Evolutionary conservation across 176 grass and related monocot genomes (phyloP), one percentile per base, ranked within the genome.

Genomic region (Raddia guianensis): DNA sequence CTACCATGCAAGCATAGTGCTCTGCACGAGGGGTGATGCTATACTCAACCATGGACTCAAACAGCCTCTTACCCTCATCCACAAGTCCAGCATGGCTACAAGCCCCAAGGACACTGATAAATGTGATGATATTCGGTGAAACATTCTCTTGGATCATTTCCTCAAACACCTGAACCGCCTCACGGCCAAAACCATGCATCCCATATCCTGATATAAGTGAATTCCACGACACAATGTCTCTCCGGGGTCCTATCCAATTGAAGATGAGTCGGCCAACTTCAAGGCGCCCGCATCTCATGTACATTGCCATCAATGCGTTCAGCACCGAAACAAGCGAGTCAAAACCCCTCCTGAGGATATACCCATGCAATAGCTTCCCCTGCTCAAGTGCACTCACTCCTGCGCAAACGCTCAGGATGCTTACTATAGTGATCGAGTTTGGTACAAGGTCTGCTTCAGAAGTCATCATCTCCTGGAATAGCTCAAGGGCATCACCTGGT

Each of bases 81-180:
- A 95, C 79, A 49, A 95, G 88, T 70, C 92, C 90, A 21, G 84
- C 88, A 87, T 95, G 95, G 67, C 95, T 98, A 78, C 95, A 95
- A 63, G 90, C 88, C 12, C 86, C 92, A 63, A 94, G 70, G 46
- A 90, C 78, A 75, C 87, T 95, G 35, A 95, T 68, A 82, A 98
- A 98, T 76, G 92, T 91, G 64, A 94, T 88, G 58, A 70, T 72
- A 76, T 2, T 95, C 1, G 95, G 95, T 35, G 70, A 68, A 73
- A 93, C 49, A 40, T 88, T 84, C 20, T 75, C 77, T 49, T 74
- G 44, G 7, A 89, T 69, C 92, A 98, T 95, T 63, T 87, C 63
- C 69, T 81, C 75, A 58, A 91, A 94, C 12, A 85, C 50, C 49
- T 82, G 84, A 46, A 94, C 0, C 15, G 89, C 90, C 76, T 91